Base-by-base conservation (phyloP, 768 basidiomycete genomes). In the Macrolepiota dolichaula region DNA sequence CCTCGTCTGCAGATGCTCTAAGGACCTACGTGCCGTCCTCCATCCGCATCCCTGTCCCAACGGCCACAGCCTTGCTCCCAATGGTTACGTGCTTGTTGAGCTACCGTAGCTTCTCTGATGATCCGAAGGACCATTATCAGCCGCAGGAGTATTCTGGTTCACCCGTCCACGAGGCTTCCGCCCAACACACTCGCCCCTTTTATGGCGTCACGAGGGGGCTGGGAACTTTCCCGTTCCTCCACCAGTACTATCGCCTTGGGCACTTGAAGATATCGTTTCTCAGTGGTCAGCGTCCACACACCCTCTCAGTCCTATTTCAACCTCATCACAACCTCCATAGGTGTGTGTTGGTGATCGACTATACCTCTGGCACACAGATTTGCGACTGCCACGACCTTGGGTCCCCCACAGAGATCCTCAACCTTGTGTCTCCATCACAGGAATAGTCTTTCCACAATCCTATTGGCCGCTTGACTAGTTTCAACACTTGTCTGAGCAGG, bases 361-460 rank as follows among this genome's bases (percentile, higher is more conserved):
- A 84, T 67, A 62, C 68, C 4, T 72, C 73, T 13, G 81, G 82
- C 7, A 67, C 88, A 37, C 82, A 87, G 66, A 74, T 86, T 19
- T 89, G 86, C 85, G 85, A 87, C 64, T 83, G 82, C 65, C 76
- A 80, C 11, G 76, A 81, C 62, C 69, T 88, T 10, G 81, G 73
- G 2, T 65, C 68, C 0, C 61, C 74, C 1, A 55, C 57, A 65
- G 87, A 89, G 65, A 63, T 87, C 2, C 68, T 89, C 61, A 83
- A 87, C 62, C 59, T 88, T 35, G 62, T 66, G 13, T 64, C 69
- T 38, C 62, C 64, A 22, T 24, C 53, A 11, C 46, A 44, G 0
- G 66, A 68, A 46, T 69, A 63, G 64, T 51, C 27, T 13, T 32
- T 35, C 29, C 47, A 51, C 6, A 10, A 4, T 10, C 50, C n/a